phyloP scores from a whole-genome alignment of 2,329 filamentous ascomycete species.

The Clonostachys chloroleuca region DNA sequence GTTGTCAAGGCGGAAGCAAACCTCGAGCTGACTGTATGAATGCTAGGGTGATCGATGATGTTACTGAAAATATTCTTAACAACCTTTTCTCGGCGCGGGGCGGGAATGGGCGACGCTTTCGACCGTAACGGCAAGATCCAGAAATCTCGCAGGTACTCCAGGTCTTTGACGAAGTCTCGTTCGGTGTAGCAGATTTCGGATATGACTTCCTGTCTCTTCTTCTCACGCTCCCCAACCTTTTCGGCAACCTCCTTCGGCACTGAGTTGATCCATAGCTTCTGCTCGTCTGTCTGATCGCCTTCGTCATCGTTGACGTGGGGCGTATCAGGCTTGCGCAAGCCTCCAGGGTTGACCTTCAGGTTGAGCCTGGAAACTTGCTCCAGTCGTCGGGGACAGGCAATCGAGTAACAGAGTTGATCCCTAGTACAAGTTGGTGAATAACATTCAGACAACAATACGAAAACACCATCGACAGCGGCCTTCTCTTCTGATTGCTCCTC shows the following conservation, averaged over 20 bases:
- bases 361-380: conserved; percentile 95
- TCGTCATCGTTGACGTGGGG: conserved; percentile 71
- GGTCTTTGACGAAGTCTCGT: conserved; percentile 96
- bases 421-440: conserved; percentile 97
- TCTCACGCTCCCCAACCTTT: conserved; percentile 82
- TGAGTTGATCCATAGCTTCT: conserved; percentile 99
- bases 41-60: conserved; percentile 75
- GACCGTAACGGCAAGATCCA: conserved; percentile 92
- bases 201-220: conserved; percentile 97
- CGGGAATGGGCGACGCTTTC: conserved; percentile 80
- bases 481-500: conserved; percentile 76
- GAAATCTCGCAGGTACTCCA: conserved; percentile 96
- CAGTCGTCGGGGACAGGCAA: conserved; percentile 86
- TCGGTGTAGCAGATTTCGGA: conserved; percentile 99
- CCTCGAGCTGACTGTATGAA: conserved; percentile 84
- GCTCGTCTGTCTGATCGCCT: conserved; percentile 79
- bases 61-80: conserved; percentile 95
- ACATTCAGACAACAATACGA: conserved; percentile 92
- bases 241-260: conserved; percentile 94
- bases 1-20: conserved; percentile 86
- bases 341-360: conserved; percentile 78
- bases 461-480: conserved; percentile 81
- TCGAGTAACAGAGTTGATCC: conserved; percentile 95
- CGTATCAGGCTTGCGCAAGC: conserved; percentile 64
- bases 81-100: conserved; percentile 82